Conservation (phyloP, 2,329 filamentous ascomycete species). For the Phialemoniopsis sp. region DNA sequence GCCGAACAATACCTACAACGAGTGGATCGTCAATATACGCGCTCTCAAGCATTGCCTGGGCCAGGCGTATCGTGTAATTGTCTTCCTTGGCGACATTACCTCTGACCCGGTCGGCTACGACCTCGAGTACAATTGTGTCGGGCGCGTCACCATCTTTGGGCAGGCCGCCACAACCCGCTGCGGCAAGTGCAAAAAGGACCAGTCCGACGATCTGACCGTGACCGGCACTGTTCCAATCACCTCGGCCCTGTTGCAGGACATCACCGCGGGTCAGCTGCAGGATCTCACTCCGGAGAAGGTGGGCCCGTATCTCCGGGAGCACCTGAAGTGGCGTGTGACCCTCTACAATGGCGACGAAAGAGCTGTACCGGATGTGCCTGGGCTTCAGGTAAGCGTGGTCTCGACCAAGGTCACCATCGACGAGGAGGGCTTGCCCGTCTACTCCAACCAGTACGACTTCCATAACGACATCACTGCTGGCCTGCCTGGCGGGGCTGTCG, state of each 20-base stretch:
- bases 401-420: slow-evolving; percentile 16
- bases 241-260: slow-evolving; percentile 18
- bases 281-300: slow-evolving; percentile 16
- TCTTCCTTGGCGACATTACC: slow-evolving; percentile 43
- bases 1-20: slow-evolving; percentile 25
- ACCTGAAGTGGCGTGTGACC: slow-evolving; percentile 17
- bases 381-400: slow-evolving; percentile 16
- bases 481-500: slow-evolving; percentile 11
- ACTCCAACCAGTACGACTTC: slow-evolving; percentile 12
- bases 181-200: slow-evolving; percentile 14
- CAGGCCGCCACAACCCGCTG: slow-evolving; percentile 19
- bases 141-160: slow-evolving; percentile 34
- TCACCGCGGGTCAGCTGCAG: slow-evolving; percentile 13
- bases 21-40: slow-evolving; percentile 54
- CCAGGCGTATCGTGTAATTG: slow-evolving; percentile 48
- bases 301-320: slow-evolving; percentile 16
- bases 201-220: slow-evolving; percentile 12
- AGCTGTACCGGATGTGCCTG: slow-evolving; percentile 9
- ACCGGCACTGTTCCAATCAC: slow-evolving; percentile 22
- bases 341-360: slow-evolving; percentile 16
- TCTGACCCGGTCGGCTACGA: slow-evolving; percentile 27
- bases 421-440: slow-evolving; percentile 14
- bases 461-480: slow-evolving; percentile 15
- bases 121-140: slow-evolving; percentile 41
- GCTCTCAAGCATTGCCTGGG: slow-evolving; percentile 42